These are phyloP conservation scores for Blechomonas ayalai DNA, from an alignment of 208 protist genomes.

Conservation along the genomic window DNA sequence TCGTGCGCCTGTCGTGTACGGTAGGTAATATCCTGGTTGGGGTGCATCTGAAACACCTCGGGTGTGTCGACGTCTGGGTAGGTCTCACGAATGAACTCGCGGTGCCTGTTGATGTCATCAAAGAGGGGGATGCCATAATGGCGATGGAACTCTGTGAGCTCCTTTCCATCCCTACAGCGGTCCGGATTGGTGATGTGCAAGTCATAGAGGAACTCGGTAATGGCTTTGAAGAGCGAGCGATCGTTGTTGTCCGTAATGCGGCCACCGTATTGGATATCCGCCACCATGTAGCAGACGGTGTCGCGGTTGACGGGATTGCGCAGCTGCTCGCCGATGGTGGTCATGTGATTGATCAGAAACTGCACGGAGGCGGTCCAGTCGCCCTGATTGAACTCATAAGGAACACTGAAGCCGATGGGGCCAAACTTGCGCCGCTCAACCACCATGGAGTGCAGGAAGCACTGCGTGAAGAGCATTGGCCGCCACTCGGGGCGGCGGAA, in stretches of 20 bases:
- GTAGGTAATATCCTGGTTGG: constrained; percentile 96
- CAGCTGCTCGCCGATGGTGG: constrained; percentile 92
- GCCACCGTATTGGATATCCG: constrained; percentile 98
- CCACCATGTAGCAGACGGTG: constrained; percentile 97
- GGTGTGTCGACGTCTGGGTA: constrained; percentile 95
- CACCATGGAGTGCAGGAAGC: constrained; percentile 96
- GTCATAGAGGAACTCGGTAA: constrained; percentile 93
- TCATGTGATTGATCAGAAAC: constrained; percentile 98
- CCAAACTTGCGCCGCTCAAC: constrained; percentile 98
- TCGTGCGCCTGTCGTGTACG: constrained; percentile 87
- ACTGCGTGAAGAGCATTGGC: constrained; percentile 95
- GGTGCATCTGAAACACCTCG: constrained; percentile 97
- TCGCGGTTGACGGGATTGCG: constrained; percentile 91
- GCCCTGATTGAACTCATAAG: constrained; percentile 98
- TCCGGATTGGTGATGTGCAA: constrained; percentile 87
- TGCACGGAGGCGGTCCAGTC: constrained; percentile 94
- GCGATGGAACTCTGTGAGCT: constrained; percentile 79
- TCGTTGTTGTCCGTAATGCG: constrained; percentile 98
- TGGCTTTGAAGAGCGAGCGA: constrained; percentile 96
- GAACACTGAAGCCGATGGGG: constrained; percentile 97
- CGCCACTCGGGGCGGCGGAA: constrained; percentile 95
- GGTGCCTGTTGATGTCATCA: constrained; percentile 91
- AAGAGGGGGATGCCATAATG: constrained; percentile 87
- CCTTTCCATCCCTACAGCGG: constrained; percentile 72
- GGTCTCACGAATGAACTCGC: constrained; percentile 91